Base-by-base conservation (phyloP, 805 yeast genomes). In the Ogataea wickerhamii region DNA sequence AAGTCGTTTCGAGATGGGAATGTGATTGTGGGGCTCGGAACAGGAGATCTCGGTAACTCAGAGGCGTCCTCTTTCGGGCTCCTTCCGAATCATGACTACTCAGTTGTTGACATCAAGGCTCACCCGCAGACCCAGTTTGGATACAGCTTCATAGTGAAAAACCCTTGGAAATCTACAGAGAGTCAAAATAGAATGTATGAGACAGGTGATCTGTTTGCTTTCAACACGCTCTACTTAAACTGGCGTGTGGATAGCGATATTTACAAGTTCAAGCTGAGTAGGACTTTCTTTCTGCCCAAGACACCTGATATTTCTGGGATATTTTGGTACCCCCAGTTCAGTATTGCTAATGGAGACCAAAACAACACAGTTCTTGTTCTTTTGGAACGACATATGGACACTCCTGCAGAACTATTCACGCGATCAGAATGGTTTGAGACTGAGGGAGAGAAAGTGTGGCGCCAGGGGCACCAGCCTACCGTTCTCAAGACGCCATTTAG, bases 61-160 rank as follows among this genome's bases (percentile, higher is more conserved):
- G 53, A 70, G 36, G 51, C 71, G 29, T n/a, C 46, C 4, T 44
- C 58, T 19, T 55, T 65, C 23, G 60, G 63, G 2, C 59, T 84
- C 21, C 63, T 74, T 1, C 61, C 80, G 3, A 66, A 72, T 25
- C 96, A 87, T 58, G 96, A 87, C 57, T 87, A 86, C 53, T 69
- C 84, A 0, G 62, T 87, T 0, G 40, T 70, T 2, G 72, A 62
- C n/a, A 37, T 78, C 22, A 41, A 50, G 18, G 45, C 42, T 6
- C 45, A 43, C 18, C 37, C 34, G 4, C 44, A 47, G 4, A 22
- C 45, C 11, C 48, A 44, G 29, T 41, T 28, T 12, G 47, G 51
- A 3, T 47, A 30, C 23, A 25, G 45, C 2, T 40, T 72, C 2
- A 44, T 49, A 0, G 38, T 76, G 4, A 65, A 64, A 35, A 78